phyloP scores from a whole-genome alignment of 2,329 filamentous ascomycete species.

The Cadophora sp. region DNA sequence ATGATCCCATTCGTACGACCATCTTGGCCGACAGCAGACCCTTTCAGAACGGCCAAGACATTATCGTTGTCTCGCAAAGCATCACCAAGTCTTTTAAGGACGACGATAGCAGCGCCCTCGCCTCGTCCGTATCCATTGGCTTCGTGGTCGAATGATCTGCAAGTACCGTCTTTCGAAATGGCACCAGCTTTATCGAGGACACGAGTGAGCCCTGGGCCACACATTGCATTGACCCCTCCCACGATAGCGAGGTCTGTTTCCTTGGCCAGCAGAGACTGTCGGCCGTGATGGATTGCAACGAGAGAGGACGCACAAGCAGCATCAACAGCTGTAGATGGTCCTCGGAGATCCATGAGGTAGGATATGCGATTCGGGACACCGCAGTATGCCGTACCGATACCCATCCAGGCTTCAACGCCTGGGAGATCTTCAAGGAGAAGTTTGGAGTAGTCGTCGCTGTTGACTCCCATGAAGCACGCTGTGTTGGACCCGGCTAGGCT shows the following conservation, averaged over 20 bases:
- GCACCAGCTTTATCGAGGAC: slow-evolving; percentile 26
- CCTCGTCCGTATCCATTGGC: slow-evolving; percentile 70
- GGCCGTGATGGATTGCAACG: slow-evolving; percentile 60
- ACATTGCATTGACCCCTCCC: slow-evolving; percentile 40
- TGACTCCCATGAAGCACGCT: slow-evolving; percentile 4
- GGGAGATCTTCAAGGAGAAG: background rate
- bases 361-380: slow-evolving; percentile 19
- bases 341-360: slow-evolving; percentile 19
- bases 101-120: slow-evolving; percentile 64
- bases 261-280: slow-evolving; percentile 54
- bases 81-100: slow-evolving; percentile 64
- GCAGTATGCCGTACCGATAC: slow-evolving; percentile 4
- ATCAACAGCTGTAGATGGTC: slow-evolving; percentile 13
- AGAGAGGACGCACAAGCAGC: slow-evolving; percentile 51
- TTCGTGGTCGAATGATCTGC: slow-evolving; percentile 60
- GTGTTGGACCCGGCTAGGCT: slow-evolving; percentile 13
- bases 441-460: slow-evolving; percentile 7
- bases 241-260: slow-evolving; percentile 53
- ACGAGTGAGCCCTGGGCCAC: slow-evolving; percentile 19
- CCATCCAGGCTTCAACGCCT: background rate
- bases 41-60: slow-evolving; percentile 61
- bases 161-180: slow-evolving; percentile 45
- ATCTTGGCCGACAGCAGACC: slow-evolving; percentile 58
- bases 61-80: slow-evolving; percentile 65
- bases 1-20: slow-evolving; percentile 64